phyloP scores from a whole-genome alignment of 2,329 filamentous ascomycete genomes.

The Colletotrichum tropicale region DNA sequence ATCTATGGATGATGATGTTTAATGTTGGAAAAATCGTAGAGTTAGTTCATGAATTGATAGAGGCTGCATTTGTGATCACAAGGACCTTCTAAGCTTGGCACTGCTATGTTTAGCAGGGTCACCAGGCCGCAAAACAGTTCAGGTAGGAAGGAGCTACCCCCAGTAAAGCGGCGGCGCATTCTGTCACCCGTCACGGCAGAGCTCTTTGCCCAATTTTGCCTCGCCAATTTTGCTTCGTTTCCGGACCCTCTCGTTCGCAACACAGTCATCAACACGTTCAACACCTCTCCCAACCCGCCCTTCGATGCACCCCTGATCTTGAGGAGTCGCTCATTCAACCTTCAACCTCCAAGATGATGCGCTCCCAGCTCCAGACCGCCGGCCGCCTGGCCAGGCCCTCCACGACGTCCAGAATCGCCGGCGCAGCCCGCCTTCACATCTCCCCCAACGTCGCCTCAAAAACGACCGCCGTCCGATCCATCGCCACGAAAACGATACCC shows the following conservation, averaged over 20 bases:
- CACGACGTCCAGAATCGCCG: neutral
- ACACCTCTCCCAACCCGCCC: neutral
- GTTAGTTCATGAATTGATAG: neutral
- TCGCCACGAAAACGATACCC: neutral
- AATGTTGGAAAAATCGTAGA: neutral
- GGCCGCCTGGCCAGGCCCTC: constrained; percentile 11
- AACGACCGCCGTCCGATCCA: neutral
- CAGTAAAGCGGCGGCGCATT: constrained; percentile 5
- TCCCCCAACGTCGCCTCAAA: constrained; percentile 6
- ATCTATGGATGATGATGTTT: accelerated
- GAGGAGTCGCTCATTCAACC: neutral
- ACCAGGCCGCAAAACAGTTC: neutral
- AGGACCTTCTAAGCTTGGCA: neutral
- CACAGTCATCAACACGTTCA: neutral
- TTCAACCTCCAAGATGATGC: constrained; percentile 3
- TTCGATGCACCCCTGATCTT: neutral
- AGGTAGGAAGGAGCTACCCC: neutral
- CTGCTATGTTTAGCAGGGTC: neutral
- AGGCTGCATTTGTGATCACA: neutral
- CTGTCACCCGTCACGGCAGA: neutral
- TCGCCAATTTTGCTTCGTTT: neutral
- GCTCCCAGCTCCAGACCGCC: constrained; percentile 15
- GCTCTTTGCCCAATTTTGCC: constrained; percentile 8
- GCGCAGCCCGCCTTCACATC: neutral
- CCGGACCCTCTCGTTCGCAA: neutral